A percentile compares a stretch with the other conserved stretches of the same genome.
Conservation (phyloP, 1,284 basidiomycete genomes). For the Trichosporon asahii region DNA sequence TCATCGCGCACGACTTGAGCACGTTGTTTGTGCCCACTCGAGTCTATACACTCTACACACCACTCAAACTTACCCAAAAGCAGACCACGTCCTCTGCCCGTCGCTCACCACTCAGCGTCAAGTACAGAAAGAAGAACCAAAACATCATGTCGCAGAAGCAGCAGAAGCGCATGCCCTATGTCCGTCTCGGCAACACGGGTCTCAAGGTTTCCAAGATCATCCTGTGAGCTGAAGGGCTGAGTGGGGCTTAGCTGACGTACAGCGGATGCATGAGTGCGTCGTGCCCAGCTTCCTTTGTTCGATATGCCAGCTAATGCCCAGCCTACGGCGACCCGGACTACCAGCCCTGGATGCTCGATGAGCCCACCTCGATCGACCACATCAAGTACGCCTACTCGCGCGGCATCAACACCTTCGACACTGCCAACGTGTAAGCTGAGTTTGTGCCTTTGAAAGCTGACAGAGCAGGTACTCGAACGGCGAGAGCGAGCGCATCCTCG, state of each 20-base stretch:
- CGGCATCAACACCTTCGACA: slow-evolving; percentile 48
- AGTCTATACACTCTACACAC: background rate
- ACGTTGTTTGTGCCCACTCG: background rate
- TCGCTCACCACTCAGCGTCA: background rate
- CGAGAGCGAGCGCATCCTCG: slow-evolving; percentile 62
- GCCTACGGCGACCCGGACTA: slow-evolving; percentile 35
- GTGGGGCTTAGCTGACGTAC: slow-evolving; percentile 16
- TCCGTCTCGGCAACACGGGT: slow-evolving; percentile 40
- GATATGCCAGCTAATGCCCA: slow-evolving; percentile 12
- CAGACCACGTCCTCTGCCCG: background rate
- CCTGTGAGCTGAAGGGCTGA: slow-evolving; percentile 41
- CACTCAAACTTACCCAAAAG: background rate
- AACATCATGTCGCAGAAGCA: background rate
- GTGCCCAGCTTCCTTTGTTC: background rate
- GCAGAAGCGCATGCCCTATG: slow-evolving; percentile 23
- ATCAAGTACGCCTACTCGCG: slow-evolving; percentile 45
- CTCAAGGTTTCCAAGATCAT: slow-evolving; percentile 46
- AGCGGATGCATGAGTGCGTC: slow-evolving; percentile 39
- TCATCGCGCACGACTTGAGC: no score
- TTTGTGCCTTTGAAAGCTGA: background rate
- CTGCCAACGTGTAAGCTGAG: slow-evolving; percentile 33
- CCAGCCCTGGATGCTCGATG: slow-evolving; percentile 42
- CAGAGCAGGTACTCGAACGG: slow-evolving; percentile 56
- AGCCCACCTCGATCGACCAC: slow-evolving; percentile 44
- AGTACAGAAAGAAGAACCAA: background rate